Percentiles rank a stretch among this genome's conserved stretches.
Conservation (phyloP, 371 early-diverging fungal genomes). For the Dichotomocladium elegans region DNA sequence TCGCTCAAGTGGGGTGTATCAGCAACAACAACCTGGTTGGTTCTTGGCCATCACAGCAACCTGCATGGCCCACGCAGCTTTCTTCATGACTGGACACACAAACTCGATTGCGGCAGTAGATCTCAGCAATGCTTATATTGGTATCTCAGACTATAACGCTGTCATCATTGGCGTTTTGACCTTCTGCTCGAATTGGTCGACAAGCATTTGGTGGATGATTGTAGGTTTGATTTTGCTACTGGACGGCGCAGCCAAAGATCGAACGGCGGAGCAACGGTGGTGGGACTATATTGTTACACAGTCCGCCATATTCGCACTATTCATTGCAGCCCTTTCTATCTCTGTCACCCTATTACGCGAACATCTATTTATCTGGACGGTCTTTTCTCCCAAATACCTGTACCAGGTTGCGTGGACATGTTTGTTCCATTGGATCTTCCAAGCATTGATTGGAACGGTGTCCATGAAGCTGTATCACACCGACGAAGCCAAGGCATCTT, state of each 20-base stretch:
- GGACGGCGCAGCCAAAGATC: constrained; percentile 2
- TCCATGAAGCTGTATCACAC: neutral
- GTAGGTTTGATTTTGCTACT: constrained; percentile 38
- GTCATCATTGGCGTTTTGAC: constrained; percentile 61
- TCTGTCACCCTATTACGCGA: constrained; percentile 64
- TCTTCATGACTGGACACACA: constrained; percentile 71
- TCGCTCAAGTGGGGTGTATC: no score
- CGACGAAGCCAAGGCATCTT: no score
- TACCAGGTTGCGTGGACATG: constrained; percentile 72
- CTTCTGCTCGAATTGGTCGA: constrained; percentile 70
- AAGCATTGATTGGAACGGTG: constrained; percentile 19
- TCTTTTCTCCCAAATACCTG: constrained; percentile 80
- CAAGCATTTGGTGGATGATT: constrained; percentile 65
- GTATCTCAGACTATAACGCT: constrained; percentile 63
- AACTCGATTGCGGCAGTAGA: constrained; percentile 80
- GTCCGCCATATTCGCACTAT: constrained; percentile 47
- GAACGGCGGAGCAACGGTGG: constrained; percentile 8
- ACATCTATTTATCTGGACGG: constrained; percentile 84
- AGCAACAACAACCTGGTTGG: constrained; percentile 24
- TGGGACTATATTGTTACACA: constrained; percentile 37
- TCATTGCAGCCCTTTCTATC: constrained; percentile 53
- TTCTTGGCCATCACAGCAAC: constrained; percentile 13
- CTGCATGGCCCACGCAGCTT: constrained; percentile 49
- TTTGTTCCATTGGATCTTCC: constrained; percentile 44
- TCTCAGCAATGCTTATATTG: constrained; percentile 74